Base-by-base conservation (phyloP, 768 basidiomycete species). In the Ramaria rubella region DNA sequence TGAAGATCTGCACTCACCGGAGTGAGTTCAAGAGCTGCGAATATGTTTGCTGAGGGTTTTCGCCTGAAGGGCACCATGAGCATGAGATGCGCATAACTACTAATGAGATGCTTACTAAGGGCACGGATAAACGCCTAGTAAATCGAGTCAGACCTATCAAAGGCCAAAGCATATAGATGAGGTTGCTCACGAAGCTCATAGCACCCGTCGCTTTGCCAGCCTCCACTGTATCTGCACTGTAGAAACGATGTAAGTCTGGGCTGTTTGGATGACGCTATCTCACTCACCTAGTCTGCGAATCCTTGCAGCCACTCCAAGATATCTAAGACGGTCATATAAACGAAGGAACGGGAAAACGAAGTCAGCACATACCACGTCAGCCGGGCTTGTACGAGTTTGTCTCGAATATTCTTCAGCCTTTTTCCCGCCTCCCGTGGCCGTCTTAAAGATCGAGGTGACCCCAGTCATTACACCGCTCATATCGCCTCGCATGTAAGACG, bases 221-320 rank as follows among this genome's bases (percentile, higher is more conserved):
- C 65, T 89, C 84, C 40, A 75, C 71, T 3, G 86, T 80, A 64
- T 90, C 88, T 17, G 87, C 87, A 62, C 87, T 56, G 21, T 2
- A 11, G 27, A 45, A 30, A 45, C 21, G 23, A 26, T 12, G 36
- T 26, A 44, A 48, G 9, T 26, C 49, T 46, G 27, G 23, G 3
- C 42, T 24, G 26, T 33, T 5, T 11, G n/a, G 12, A 30, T 7
- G 34, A 29, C 3, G 29, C 14, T 14, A 31, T 46, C 1, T 11
- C 38, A 17, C 21, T 26, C 21, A 56, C 55, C 55, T 89, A n/a
- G 86, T 90, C 67, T 90, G 86, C 15, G 81, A 76, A 66, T 90
- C 88, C 60, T 86, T 86, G 68, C 87, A 88, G 26, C 86, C 88
- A 65, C 85, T 86, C 79, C 83, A 90, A n/a, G 84, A 85, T n/a